phyloP scores from a whole-genome alignment of 139 green algal genomes.

The Penium margaritaceum region DNA sequence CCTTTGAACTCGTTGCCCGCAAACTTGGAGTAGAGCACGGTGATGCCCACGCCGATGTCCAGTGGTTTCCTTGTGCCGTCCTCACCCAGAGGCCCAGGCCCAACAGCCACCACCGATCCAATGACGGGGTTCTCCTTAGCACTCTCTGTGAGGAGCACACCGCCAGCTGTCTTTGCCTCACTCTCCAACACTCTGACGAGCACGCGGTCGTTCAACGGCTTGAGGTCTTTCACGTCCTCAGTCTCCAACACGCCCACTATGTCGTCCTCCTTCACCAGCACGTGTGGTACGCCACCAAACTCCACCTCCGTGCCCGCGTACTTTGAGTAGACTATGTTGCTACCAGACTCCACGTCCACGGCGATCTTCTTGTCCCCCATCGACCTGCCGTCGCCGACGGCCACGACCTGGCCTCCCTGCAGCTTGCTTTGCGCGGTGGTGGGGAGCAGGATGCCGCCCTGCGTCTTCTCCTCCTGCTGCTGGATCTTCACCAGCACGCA shows the following conservation, averaged over 20 bases:
- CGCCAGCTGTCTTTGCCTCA: constrained; percentile 66
- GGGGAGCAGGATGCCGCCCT: constrained; percentile 83
- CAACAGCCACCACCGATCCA: constrained; percentile 56
- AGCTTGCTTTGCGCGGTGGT: constrained; percentile 66
- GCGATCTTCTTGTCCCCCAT: constrained; percentile 44
- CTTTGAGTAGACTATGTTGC: constrained; percentile 89
- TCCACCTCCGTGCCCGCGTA: constrained; percentile 87
- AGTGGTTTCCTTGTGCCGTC: constrained; percentile 33
- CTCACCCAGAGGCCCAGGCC: constrained; percentile 42
- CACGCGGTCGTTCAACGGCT: constrained; percentile 57
- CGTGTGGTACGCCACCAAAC: constrained; percentile 61
- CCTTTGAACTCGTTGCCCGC: constrained; percentile 49
- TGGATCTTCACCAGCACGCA: constrained; percentile 82
- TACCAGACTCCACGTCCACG: constrained; percentile 50
- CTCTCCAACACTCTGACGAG: constrained; percentile 63
- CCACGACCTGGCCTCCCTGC: constrained; percentile 63
- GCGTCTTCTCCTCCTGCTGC: constrained; percentile 67
- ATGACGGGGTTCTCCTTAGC: constrained; percentile 80
- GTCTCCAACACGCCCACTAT: constrained; percentile 56
- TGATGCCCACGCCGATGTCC: constrained; percentile 34
- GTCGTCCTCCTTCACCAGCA: constrained; percentile 72
- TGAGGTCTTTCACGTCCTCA: constrained; percentile 58
- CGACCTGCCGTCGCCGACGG: constrained; percentile 34
- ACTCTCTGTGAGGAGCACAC: constrained; percentile 73
- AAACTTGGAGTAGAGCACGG: constrained; percentile 52